Conservation (phyloP, 768 basidiomycete species). For the Cystofilobasidium capitatum region DNA sequence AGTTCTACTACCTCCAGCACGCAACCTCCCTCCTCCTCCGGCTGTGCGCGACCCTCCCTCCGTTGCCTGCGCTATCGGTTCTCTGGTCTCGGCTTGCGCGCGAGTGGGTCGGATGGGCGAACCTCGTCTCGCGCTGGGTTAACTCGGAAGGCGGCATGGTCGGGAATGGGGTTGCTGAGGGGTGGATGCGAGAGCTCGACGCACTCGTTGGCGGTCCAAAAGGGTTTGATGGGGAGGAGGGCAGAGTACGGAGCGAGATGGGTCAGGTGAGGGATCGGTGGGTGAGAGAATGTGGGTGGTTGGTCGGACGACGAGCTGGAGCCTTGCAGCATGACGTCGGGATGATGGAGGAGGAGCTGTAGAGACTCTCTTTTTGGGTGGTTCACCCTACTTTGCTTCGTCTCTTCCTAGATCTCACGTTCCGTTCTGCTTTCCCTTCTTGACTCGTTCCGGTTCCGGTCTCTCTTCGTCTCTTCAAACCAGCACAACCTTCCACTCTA, state of each 20-base stretch:
- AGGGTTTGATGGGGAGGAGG: not conserved
- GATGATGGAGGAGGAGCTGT: too few species aligned
- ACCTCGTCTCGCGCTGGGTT: not conserved
- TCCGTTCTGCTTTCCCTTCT: too few species aligned
- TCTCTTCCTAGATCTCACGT: too few species aligned
- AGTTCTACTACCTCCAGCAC: slow-evolving; percentile 16
- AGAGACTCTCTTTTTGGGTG: too few species aligned
- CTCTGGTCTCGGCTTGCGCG: slow-evolving; percentile 21
- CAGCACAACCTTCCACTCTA: too few species aligned
- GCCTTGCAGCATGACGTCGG: too few species aligned
- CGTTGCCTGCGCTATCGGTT: not conserved
- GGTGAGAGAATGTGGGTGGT: too few species aligned
- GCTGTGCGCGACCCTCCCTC: slow-evolving; percentile 7
- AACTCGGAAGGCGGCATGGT: slow-evolving; percentile 23
- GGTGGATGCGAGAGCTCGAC: slow-evolving; percentile 22
- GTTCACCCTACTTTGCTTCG: too few species aligned
- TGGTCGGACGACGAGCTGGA: not conserved
- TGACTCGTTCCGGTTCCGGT: too few species aligned
- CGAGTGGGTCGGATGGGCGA: slow-evolving; percentile 17
- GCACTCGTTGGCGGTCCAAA: not conserved
- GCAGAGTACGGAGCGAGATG: too few species aligned
- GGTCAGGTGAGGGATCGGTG: too few species aligned
- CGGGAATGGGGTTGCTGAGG: slow-evolving; percentile 15
- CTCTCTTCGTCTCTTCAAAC: too few species aligned
- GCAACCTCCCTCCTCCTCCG: slow-evolving; percentile 15